Evolutionary conservation across 805 yeast species (phyloP).

Genomic region (Brettanomyces custersianus): DNA sequence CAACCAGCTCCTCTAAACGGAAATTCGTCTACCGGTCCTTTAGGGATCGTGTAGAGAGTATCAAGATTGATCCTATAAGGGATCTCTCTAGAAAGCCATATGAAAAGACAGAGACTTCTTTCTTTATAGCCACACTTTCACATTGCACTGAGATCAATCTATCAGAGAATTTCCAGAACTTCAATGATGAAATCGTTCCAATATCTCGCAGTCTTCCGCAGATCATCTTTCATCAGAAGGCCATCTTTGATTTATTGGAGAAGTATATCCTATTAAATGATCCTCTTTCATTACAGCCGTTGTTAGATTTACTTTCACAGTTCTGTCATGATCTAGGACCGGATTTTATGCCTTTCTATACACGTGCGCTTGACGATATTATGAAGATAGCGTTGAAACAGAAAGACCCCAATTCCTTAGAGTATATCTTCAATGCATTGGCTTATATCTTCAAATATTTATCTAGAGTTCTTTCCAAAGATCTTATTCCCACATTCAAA

Average conservation of each 20-base stretch:
- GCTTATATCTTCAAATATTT: constrained; percentile 88
- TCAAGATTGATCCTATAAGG: constrained; percentile 66
- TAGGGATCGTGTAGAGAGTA: constrained; percentile 72
- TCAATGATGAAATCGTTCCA: constrained; percentile 46
- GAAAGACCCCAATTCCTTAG: constrained; percentile 53
- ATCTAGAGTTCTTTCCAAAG: constrained; percentile 51
- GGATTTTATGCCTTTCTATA: constrained; percentile 68
- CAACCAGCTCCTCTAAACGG: constrained; percentile 45
- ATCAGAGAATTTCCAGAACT: constrained; percentile 60
- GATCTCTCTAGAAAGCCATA: constrained; percentile 50
- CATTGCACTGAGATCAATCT: constrained; percentile 86
- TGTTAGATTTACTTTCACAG: constrained; percentile 72
- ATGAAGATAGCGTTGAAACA: constrained; percentile 40
- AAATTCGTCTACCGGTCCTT: constrained; percentile 65
- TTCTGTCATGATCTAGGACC: constrained; percentile 89
- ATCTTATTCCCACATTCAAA: constrained; percentile 62
- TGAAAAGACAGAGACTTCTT: constrained; percentile 68
- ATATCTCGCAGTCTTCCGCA: constrained; percentile 69
- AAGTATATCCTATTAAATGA: constrained; percentile 49
- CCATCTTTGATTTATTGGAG: constrained; percentile 36
- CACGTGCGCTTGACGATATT: constrained; percentile 40
- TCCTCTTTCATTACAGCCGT: constrained; percentile 65
- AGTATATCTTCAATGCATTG: constrained; percentile 75
- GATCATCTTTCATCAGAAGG: constrained; percentile 58
- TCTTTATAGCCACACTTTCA: constrained; percentile 66